Conservation (phyloP, 805 yeast genomes). For the Alloascoidea africana region DNA sequence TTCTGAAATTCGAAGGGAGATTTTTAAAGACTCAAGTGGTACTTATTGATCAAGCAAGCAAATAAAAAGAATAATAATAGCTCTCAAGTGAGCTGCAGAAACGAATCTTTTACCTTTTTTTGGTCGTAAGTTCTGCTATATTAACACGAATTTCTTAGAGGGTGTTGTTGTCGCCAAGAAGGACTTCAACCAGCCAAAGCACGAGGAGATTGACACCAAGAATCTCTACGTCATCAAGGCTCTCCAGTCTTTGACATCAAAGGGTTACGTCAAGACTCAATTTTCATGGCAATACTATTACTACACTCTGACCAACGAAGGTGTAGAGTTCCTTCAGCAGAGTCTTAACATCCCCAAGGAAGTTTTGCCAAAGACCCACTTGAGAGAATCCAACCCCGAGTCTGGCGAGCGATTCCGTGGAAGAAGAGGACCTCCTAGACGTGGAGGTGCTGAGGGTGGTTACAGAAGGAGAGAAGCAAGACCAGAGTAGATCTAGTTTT, state of each 20-base stretch:
- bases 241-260: constrained; percentile 96
- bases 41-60: no score
- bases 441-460: constrained; percentile 30
- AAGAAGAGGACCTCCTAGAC: constrained; percentile 37
- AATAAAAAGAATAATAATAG: no score
- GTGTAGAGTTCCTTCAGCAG: constrained; percentile 96
- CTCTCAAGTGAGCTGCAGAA: no score
- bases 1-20: no score
- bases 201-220: constrained; percentile 96
- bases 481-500: no score
- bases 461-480: constrained; percentile 62
- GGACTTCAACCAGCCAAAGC: constrained; percentile 95
- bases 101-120: no score
- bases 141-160: constrained; percentile 39
- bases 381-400: constrained; percentile 85
- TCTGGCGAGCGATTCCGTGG: constrained; percentile 22
- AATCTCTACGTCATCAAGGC: constrained; percentile 98
- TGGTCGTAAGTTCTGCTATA: no score
- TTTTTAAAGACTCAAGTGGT: no score
- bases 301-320: constrained; percentile 99
- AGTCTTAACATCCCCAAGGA: constrained; percentile 98
- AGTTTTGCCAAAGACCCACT: constrained; percentile 96
- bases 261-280: constrained; percentile 98
- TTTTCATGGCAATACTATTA: constrained; percentile 99
- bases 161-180: constrained; percentile 99